Base-by-base conservation (phyloP, 2,329 filamentous ascomycete species). In the Helotiales sp. region DNA sequence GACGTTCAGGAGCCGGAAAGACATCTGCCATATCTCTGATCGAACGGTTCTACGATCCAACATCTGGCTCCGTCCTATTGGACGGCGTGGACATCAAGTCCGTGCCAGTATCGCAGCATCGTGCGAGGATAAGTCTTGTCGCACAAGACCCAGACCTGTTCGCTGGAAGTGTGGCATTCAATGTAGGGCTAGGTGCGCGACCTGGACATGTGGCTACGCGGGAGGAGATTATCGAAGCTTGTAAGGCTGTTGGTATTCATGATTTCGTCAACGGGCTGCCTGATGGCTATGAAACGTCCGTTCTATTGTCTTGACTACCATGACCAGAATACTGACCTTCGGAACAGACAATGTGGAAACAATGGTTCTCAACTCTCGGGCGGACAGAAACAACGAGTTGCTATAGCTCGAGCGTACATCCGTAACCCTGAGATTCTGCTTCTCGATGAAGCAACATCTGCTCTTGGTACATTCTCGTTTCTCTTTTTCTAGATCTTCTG, bases 401-500 rank as follows among this genome's bases (percentile, higher is more conserved):
- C 89, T 0, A 94, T 97, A 74, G 92, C 93, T 0, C 84, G 93
- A 26, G 92, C 92, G 0, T 82, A 95, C 2, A 85, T 93, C 2
- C 85, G 92, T 0, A 85, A 87, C 69, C 93, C 93, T 0, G 85
- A 89, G 55, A 83, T 96, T 1, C 79, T 96, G 20, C 85, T 97
- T 45, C 83, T 96, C 0, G 93, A 97, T 73, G 93, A 96, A 81
- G 91, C 91, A 32, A 96, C 93, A 0, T 91, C 88, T 49, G 91
- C 90, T 3, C 82, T 97, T 2, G 93, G 96, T 75, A 85, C 86
- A 0, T 87, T 45, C 89, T 3, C 20, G 7, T 40, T 43, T 11
- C 34, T 17, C 10, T 3, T 50, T 11, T 30, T 20, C 7, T n/a
- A 2, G 2, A 24, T 57, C 30, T 10, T 32, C 15, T 11, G 6